These are phyloP conservation scores for Wickerhamiella sergipiensis DNA, from an alignment of 805 yeast genomes.

Conservation along the genomic window DNA sequence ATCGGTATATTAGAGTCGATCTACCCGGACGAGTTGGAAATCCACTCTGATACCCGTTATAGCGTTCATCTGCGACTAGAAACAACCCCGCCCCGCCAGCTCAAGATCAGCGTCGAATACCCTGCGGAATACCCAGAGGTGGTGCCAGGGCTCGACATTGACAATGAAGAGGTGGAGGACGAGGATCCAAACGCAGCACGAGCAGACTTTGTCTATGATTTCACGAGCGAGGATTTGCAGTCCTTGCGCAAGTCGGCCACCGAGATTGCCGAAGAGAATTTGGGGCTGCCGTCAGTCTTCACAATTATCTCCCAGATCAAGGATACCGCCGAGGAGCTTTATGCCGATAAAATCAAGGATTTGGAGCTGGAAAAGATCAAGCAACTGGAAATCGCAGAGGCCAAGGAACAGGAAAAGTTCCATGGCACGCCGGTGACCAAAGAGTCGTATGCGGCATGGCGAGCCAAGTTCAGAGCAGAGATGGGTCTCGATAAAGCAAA, in stretches of 20 bases:
- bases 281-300: conserved; percentile 89
- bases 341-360: conserved; percentile 40
- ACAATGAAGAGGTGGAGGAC: conserved; percentile 28
- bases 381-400: conserved; percentile 49
- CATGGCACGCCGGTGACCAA: conserved; percentile 78
- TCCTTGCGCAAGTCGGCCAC: conserved; percentile 15
- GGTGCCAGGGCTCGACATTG: conserved; percentile 30
- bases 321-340: conserved; percentile 63
- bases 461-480: conserved; percentile 55
- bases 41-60: conserved; percentile 35
- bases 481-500: conserved; percentile 52
- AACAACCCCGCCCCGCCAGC: conserved; percentile 45
- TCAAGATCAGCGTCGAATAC: conserved; percentile 49
- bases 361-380: conserved; percentile 47
- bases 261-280: conserved; percentile 47
- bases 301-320: conserved; percentile 64
- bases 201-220: conserved; percentile 28
- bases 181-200: conserved; percentile 39
- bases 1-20: conserved; percentile 79
- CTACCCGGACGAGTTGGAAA: conserved; percentile 78
- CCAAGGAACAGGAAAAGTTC: conserved; percentile 79
- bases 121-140: conserved; percentile 76
- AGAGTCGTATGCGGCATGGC: conserved; percentile 65
- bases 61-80: conserved; percentile 52
- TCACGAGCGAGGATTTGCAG: conserved; percentile 29